phyloP scores from a whole-genome alignment of 1,139 yeast genomes.

The Debaryomyces psychrophilus region DNA sequence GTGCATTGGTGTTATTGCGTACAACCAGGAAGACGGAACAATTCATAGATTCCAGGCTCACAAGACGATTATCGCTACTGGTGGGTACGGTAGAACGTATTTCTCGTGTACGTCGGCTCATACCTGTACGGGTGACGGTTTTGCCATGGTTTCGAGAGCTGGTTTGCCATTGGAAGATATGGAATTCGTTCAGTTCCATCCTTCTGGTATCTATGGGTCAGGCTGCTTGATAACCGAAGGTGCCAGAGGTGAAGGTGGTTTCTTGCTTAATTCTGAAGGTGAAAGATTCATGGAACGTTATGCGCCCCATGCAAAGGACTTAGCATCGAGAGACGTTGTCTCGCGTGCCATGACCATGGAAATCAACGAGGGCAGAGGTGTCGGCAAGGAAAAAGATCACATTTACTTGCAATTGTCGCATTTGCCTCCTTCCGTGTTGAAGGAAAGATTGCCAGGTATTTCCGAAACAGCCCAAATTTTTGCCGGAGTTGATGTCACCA shows the following conservation, averaged over 20 bases:
- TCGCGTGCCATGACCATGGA: conserved; percentile 98
- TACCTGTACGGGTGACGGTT: conserved; percentile 99
- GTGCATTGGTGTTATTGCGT: conserved; percentile 96
- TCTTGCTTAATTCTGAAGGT: conserved; percentile 93
- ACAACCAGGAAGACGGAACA: conserved; percentile 98
- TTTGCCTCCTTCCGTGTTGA: conserved; percentile 86
- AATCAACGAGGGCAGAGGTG: conserved; percentile 99
- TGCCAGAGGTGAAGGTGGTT: conserved; percentile 99
- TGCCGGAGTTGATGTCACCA: conserved; percentile 99
- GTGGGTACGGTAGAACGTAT: conserved; percentile 98
- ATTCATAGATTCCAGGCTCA: conserved; percentile 97
- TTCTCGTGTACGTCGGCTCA: conserved; percentile 99
- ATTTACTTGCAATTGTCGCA: conserved; percentile 93
- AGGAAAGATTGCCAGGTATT: conserved; percentile 98
- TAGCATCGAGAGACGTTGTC: conserved; percentile 98
- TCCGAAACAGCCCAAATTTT: conserved; percentile 98
- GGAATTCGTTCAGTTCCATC: conserved; percentile 99
- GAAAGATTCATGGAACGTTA: conserved; percentile 99
- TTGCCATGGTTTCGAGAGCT: conserved; percentile 97
- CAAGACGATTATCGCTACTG: conserved; percentile 95
- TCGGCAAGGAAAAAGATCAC: conserved; percentile 95
- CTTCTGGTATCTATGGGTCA: conserved; percentile 98
- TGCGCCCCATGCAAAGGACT: conserved; percentile 98
- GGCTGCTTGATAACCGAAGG: conserved; percentile 99
- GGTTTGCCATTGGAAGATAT: conserved; percentile 97